phyloP scores from a whole-genome alignment of 2,329 filamentous ascomycete genomes.

The Nemania sp. region DNA sequence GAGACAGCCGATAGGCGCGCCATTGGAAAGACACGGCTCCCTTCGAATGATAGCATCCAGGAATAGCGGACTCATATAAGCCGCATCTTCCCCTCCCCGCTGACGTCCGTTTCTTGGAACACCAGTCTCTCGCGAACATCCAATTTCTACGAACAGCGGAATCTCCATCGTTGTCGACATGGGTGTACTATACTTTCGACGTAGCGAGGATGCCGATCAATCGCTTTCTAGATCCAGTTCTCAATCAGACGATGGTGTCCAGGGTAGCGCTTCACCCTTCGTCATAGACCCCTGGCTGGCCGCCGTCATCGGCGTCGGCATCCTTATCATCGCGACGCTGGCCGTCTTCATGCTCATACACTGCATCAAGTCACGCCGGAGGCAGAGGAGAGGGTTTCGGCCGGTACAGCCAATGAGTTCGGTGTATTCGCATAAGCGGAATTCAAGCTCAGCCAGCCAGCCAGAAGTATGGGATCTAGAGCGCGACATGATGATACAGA shows the following conservation, averaged over 20 bases:
- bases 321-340: conserved; percentile 29
- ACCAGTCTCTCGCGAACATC: not conserved
- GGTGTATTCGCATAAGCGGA: conserved; percentile 19
- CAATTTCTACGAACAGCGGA: not conserved
- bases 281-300: conserved; percentile 34
- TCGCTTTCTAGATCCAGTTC: not conserved
- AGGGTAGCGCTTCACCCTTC: not conserved
- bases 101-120: not conserved
- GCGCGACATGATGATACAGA: conserved; percentile 39
- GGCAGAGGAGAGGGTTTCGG: conserved; percentile 2
- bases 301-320: conserved; percentile 33
- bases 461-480: conserved; percentile 35
- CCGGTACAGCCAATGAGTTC: conserved; percentile 6
- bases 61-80: conserved; percentile 8
- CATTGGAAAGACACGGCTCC: conserved; percentile 17
- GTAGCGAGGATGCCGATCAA: not conserved
- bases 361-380: conserved; percentile 28
- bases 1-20: not conserved
- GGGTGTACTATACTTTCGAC: conserved; percentile 15
- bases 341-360: conserved; percentile 29
- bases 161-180: conserved; percentile 1
- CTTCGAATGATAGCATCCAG: not conserved
- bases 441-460: conserved; percentile 29
- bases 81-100: conserved; percentile 1
- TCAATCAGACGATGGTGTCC: not conserved